Base-by-base conservation (phyloP, 257 asterid species). In the Jasminum sambac region DNA sequence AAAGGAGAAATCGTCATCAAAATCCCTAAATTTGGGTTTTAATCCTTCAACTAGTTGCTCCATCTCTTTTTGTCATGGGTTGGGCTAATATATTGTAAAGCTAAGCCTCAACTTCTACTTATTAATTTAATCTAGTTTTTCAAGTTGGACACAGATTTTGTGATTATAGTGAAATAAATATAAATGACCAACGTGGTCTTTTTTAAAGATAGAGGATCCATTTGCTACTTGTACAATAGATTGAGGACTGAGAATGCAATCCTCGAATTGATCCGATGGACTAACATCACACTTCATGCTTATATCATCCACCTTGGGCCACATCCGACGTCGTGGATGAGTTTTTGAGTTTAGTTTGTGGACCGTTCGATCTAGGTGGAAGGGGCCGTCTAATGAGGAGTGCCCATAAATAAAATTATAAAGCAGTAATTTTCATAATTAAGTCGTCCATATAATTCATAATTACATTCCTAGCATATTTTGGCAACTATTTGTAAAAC, bases 201-300 rank as follows among this genome's bases (percentile, higher is more conserved):
- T n/a, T 48, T 48, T n/a, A 48, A 48, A 48, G 19, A n/a, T n/a
- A 16, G 23, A 48, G 10, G 19, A 17, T 48, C 58, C n/a, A n/a
- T 48, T n/a, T 48, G 23, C 58, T 21, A 52, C 13, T 52, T 21
- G 30, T 17, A 21, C 26, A 2, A 52, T 52, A 52, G 14, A 11
- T 52, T 8, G 61, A 52, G 61, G 61, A 52, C 61, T 26, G 9
- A 52, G 0, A 52, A 6, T 52, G 30, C 5, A 52, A 21, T 52
- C 19, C 2, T 52, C 61, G 0, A 12, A 62, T 62, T 40, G 16
- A 68, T 38, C 63, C 44, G 17, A 72, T 42, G 72, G 68, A 70
- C 61, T 23, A 68, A 76, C 74, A 77, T 74, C 77, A 79, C 79
- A 81, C 82, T 81, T 82, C 83, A 79, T 82, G 85, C 87, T 77